A percentile compares a stretch with the other conserved stretches of the same genome.
Conservation (phyloP, 495 filamentous ascomycete genomes). For the Rostrohypoxylon terebratum region DNA sequence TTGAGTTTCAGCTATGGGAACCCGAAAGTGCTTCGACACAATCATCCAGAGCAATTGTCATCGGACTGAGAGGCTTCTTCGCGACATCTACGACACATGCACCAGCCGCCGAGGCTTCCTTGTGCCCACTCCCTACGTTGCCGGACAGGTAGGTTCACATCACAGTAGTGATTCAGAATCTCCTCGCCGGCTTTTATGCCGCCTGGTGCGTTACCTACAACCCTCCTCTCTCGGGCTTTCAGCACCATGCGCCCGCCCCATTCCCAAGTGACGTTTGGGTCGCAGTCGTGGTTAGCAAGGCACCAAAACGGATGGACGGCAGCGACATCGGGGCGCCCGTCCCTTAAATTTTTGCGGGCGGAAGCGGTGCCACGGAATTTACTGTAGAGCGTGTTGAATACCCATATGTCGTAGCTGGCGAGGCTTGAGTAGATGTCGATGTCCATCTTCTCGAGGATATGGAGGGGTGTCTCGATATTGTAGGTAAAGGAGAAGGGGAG, state of each 20-base stretch:
- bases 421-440: constrained; percentile 81
- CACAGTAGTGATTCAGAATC: constrained; percentile 93
- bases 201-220: constrained; percentile 52
- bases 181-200: constrained; percentile 84
- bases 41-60: constrained; percentile 34
- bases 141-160: constrained; percentile 79
- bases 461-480: constrained; percentile 83
- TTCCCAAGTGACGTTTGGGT: constrained; percentile 94
- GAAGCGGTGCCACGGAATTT: constrained; percentile 95
- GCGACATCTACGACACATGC: constrained; percentile 82
- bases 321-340: constrained; percentile 81
- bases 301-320: constrained; percentile 71
- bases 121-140: constrained; percentile 88
- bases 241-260: constrained; percentile 89
- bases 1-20: constrained; percentile 5
- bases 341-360: constrained; percentile 76
- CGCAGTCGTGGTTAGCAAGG: constrained; percentile 90
- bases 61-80: constrained; percentile 57
- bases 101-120: constrained; percentile 85
- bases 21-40: constrained; percentile 2
- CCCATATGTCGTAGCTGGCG: constrained; percentile 82
- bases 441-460: constrained; percentile 91
- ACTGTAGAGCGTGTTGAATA: constrained; percentile 89
- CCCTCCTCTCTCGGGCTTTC: constrained; percentile 57
- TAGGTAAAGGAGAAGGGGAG: constrained; percentile 91